phyloP scores from a whole-genome alignment of 192 early-diverging fungal genomes.

The Mortierella hygrophila region DNA sequence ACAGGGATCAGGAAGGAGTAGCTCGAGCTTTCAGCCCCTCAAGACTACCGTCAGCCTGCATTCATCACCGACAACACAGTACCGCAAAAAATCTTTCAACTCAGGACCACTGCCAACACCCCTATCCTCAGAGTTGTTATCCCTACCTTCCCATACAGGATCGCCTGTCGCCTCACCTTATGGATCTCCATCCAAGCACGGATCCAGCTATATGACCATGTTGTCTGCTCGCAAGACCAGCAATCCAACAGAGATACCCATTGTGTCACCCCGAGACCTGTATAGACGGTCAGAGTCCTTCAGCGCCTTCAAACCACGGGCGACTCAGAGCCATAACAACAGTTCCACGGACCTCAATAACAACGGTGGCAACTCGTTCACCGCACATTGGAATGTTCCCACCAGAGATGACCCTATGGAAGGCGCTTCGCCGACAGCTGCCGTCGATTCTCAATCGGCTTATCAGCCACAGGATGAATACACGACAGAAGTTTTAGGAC shows the following conservation, averaged over 20 bases:
- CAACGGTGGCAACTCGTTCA: neutral
- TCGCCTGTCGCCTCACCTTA: constrained; percentile 32
- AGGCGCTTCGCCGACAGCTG: neutral
- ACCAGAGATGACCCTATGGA: constrained; percentile 30
- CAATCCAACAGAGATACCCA: constrained; percentile 18
- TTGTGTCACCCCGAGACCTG: constrained; percentile 22
- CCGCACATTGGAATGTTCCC: neutral
- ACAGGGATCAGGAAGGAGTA: constrained; percentile 36
- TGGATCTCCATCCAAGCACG: constrained; percentile 39
- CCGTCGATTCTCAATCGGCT: neutral
- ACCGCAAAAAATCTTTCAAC: constrained; percentile 46
- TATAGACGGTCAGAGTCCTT: constrained; percentile 46
- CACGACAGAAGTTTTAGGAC: neutral
- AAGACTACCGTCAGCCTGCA: constrained; percentile 2
- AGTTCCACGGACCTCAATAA: constrained; percentile 18
- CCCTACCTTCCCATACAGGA: constrained; percentile 8
- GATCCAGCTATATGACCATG: constrained; percentile 34
- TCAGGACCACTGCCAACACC: constrained; percentile 25
- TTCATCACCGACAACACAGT: constrained; percentile 14
- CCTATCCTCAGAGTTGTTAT: constrained; percentile 23
- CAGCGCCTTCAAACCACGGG: constrained; percentile 36
- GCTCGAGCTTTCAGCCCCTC: constrained; percentile 18
- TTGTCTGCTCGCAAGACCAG: constrained; percentile 33
- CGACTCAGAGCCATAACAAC: constrained; percentile 33
- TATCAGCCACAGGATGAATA: neutral